Evolutionary conservation across 2,329 filamentous ascomycete species (phyloP), one percentile per base, ranked within the genome.

Genomic region (Tetracladium maxilliforme): DNA sequence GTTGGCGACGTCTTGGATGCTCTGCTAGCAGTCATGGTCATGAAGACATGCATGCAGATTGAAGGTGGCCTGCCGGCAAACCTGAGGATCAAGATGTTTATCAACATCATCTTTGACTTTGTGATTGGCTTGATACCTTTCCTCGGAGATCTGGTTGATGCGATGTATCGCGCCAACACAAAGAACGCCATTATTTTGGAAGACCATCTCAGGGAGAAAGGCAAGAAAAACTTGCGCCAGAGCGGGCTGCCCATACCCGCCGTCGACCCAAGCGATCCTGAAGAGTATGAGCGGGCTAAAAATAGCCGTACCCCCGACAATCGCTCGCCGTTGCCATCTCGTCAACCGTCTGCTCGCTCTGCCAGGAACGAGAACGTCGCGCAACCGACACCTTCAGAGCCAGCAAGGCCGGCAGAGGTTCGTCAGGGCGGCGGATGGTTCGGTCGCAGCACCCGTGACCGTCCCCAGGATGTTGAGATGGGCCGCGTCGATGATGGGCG

Each of bases 101-200:
- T 84, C 42, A 92, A 93, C 50, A 68, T 94, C 28, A 40, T 64
- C 4, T 31, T 86, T 20, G 81, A 92, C 43, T 81, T 90, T 37
- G 45, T 64, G 19, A 57, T 86, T 17, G 82, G 81, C 6, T 52
- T 90, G 4, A 57, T 87, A 1, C 81, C 81, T 0, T 68, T 87
- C 33, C 33, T 83, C 1, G 81, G 81, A n/a, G 81, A 87, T 40
- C 31, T 87, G 3, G 65, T 62, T 19, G 81, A 90, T 41, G 76
- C 77, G 6, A 47, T 70, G 4, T 76, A 76, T 52, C 73, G 78
- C 32, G 74, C 73, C 43, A 90, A 87, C 42, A 81, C 75, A 12
- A 70, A 70, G 39, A 90, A 87, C 38, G 71, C 78, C 5, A 63
- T 76, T 18, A 47, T 81, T 3, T 55, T 82, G 10, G 77, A 82